These are phyloP conservation scores for Kuraishia floccosa DNA, from an alignment of 805 yeast species.

Conservation along the genomic window DNA sequence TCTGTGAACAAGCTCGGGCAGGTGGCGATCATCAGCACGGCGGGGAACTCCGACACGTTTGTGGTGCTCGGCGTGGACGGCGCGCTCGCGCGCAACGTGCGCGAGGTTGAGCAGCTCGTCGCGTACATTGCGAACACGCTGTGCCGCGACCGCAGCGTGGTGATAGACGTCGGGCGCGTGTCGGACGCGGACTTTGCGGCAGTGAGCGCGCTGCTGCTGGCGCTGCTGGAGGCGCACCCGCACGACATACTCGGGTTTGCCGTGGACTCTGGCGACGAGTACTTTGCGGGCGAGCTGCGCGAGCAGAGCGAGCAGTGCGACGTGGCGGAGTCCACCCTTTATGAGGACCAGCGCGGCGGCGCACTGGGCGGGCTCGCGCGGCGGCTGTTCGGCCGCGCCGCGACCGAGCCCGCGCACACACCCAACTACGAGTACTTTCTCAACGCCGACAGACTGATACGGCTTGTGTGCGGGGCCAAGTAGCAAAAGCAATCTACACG, in stretches of 20 bases:
- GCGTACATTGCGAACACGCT: slow-evolving; percentile 7
- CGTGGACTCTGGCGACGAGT: background rate
- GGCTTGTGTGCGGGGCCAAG: too few relatives aligned
- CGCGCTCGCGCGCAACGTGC: too few relatives aligned
- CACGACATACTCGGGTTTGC: background rate
- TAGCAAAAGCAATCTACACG: background rate
- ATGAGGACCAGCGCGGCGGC: background rate
- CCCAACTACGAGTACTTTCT: background rate
- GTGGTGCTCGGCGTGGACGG: slow-evolving; percentile 23
- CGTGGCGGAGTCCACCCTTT: background rate
- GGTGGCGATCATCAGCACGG: slow-evolving; percentile 36
- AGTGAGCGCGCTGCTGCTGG: too few relatives aligned
- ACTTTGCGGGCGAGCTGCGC: background rate
- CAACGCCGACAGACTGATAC: too few relatives aligned
- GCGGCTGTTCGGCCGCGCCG: too few relatives aligned
- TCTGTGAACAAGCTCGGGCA: slow-evolving; percentile 35
- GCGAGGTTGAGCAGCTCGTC: slow-evolving; percentile 3
- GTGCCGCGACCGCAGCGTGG: slow-evolving; percentile 20
- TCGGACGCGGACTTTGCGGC: too few relatives aligned
- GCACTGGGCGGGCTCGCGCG: too few relatives aligned
- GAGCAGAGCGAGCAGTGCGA: background rate
- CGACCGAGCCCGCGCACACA: too few relatives aligned
- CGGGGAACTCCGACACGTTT: slow-evolving; percentile 39
- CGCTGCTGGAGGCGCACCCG: background rate
- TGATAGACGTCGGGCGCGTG: slow-evolving; percentile 30